Conservation (phyloP, 768 basidiomycete species). For the Agrocybe pediades region DNA sequence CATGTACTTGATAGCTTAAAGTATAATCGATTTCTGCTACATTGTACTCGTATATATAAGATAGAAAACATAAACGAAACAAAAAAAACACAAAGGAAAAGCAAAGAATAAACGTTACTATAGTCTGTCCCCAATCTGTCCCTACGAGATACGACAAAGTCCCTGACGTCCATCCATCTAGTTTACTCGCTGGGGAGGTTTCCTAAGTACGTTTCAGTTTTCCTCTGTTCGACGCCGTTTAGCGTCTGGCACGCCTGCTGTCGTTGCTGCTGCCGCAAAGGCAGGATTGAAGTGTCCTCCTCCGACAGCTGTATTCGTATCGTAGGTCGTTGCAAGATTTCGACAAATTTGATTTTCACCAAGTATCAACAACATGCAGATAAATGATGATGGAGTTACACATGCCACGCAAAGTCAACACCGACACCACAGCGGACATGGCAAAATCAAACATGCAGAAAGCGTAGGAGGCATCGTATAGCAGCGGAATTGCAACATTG, state of each 20-base stretch:
- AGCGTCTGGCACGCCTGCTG: slow-evolving; percentile 13
- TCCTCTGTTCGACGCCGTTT: slow-evolving; percentile 5
- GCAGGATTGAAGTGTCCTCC: slow-evolving; percentile 76
- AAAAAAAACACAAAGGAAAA: no score
- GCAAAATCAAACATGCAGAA: not conserved
- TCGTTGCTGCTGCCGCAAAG: slow-evolving; percentile 64
- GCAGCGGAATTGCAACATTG: not conserved
- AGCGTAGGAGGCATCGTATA: slow-evolving; percentile 3
- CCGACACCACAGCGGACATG: slow-evolving; percentile 1
- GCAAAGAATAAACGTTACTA: no score
- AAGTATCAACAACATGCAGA: slow-evolving; percentile 8
- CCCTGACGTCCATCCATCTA: no score
- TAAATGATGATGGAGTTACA: not conserved
- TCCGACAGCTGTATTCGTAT: slow-evolving; percentile 13
- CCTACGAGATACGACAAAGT: not conserved
- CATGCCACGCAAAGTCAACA: slow-evolving; percentile 4
- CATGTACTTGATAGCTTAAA: no score
- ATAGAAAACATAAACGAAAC: no score
- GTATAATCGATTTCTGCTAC: no score
- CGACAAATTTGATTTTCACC: not conserved
- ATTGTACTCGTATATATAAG: no score
- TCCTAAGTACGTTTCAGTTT: not conserved
- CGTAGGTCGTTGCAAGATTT: not conserved
- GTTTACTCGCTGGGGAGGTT: no score
- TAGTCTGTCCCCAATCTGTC: no score